Percentiles rank a stretch among this genome's conserved stretches.
Conservation (phyloP, 2,329 filamentous ascomycete species). For the Neophaeococcomyces mojaviensis region DNA sequence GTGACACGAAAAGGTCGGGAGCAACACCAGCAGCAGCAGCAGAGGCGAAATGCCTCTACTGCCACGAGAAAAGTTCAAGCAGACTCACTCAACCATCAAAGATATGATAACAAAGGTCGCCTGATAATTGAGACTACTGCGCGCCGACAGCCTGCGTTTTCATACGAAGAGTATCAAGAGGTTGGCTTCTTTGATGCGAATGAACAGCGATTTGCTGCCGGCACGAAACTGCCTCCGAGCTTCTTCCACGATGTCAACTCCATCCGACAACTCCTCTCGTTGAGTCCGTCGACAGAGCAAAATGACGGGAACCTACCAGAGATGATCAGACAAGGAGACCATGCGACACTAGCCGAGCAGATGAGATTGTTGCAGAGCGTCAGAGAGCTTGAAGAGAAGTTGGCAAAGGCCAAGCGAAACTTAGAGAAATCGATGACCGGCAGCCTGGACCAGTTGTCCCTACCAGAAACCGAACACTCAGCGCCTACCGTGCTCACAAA, state of each 20-base stretch:
- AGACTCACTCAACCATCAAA: slow-evolving; percentile 1
- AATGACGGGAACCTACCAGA: not conserved
- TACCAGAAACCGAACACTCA: not conserved
- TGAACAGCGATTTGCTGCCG: slow-evolving; percentile 16
- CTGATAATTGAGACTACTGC: slow-evolving; percentile 6
- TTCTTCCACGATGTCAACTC: slow-evolving; percentile 19
- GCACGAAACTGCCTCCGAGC: slow-evolving; percentile 15
- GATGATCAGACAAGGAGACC: slow-evolving; percentile 24
- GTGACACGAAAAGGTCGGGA: not conserved
- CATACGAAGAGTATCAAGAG: not conserved
- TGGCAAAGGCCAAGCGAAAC: slow-evolving; percentile 18
- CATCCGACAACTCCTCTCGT: slow-evolving; percentile 12
- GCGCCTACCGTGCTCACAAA: slow-evolving; percentile 26
- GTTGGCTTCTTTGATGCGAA: slow-evolving; percentile 16
- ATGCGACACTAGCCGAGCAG: slow-evolving; percentile 20
- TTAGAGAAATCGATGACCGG: slow-evolving; percentile 11
- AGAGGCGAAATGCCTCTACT: slow-evolving; percentile 4
- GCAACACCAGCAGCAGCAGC: not conserved
- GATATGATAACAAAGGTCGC: slow-evolving; percentile 5
- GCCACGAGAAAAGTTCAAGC: not conserved
- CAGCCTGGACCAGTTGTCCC: not conserved
- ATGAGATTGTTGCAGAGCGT: slow-evolving; percentile 19
- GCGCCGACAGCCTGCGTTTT: slow-evolving; percentile 2
- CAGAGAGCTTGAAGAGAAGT: slow-evolving; percentile 21
- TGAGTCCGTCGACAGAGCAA: not conserved